These are phyloP conservation scores for Talaromyces sp. DNA, from an alignment of 2,329 filamentous ascomycete genomes.

Conservation along the genomic window DNA sequence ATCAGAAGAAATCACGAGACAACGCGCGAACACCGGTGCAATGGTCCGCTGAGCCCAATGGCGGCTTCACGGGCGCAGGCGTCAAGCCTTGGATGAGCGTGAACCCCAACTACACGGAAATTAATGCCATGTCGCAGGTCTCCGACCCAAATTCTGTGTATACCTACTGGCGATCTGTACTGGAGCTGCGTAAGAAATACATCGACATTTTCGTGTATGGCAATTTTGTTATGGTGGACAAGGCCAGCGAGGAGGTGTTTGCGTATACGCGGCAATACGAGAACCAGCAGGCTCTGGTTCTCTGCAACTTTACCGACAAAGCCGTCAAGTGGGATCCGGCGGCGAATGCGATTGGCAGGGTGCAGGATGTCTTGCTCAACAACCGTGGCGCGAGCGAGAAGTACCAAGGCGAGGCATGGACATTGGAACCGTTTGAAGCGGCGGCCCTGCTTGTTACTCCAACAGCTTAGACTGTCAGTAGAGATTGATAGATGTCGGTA, in stretches of 20 bases:
- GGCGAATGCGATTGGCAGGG: slow-evolving; percentile 19
- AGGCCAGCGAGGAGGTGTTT: slow-evolving; percentile 50
- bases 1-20: slow-evolving; percentile 49
- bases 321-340: slow-evolving; percentile 26
- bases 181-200: slow-evolving; percentile 56
- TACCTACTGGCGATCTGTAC: slow-evolving; percentile 55
- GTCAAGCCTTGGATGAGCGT: slow-evolving; percentile 64
- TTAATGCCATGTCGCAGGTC: slow-evolving; percentile 49
- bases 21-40: slow-evolving; percentile 68
- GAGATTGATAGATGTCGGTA: background rate
- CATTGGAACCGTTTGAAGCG: slow-evolving; percentile 29
- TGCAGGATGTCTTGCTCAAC: slow-evolving; percentile 26
- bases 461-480: background rate
- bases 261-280: slow-evolving; percentile 45
- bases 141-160: slow-evolving; percentile 46
- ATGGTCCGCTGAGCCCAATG: slow-evolving; percentile 57
- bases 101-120: slow-evolving; percentile 55
- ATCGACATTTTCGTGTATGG: slow-evolving; percentile 64
- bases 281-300: slow-evolving; percentile 26
- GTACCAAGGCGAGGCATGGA: slow-evolving; percentile 20
- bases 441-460: slow-evolving; percentile 20
- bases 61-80: slow-evolving; percentile 54
- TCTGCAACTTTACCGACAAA: slow-evolving; percentile 31
- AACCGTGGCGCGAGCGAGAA: slow-evolving; percentile 22
- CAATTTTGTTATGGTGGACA: slow-evolving; percentile 51